Evolutionary conservation across 129 eudicot genomes (phyloP).

Genomic region (Solidago caesia): DNA sequence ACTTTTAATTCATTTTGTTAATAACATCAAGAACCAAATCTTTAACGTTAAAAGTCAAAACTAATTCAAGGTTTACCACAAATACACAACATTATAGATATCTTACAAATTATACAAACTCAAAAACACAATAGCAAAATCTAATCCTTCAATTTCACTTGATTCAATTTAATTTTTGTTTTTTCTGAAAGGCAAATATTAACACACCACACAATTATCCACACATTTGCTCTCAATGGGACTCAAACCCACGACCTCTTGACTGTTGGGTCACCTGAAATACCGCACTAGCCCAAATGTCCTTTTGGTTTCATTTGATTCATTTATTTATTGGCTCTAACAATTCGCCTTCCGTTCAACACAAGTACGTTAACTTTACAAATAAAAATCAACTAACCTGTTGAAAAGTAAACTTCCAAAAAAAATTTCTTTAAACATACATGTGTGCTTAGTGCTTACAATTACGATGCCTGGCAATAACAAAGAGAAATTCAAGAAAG

Average conservation of each 20-base stretch:
- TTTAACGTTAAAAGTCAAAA: conserved; percentile 11
- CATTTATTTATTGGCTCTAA: neutral
- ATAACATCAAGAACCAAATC: neutral
- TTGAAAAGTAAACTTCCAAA: neutral
- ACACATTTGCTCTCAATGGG: no score
- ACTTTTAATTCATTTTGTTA: no score
- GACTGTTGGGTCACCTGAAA: no score
- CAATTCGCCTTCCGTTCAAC: neutral
- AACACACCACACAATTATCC: no score
- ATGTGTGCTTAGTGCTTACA: no score
- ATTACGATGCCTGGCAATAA: no score
- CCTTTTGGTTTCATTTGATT: no score
- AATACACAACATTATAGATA: neutral
- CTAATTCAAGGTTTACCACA: conserved; percentile 2
- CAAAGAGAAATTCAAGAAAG: no score
- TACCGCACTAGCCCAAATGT: no score
- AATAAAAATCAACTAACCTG: neutral
- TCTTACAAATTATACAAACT: neutral
- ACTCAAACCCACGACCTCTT: no score
- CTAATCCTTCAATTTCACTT: conserved; percentile 15
- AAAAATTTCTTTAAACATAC: neutral
- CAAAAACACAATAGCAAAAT: conserved; percentile 3
- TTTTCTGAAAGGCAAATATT: no score
- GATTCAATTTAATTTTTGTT: no score
- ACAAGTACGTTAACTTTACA: neutral